Base-by-base conservation (phyloP, 495 filamentous ascomycete genomes). In the Penicillium daleae region DNA sequence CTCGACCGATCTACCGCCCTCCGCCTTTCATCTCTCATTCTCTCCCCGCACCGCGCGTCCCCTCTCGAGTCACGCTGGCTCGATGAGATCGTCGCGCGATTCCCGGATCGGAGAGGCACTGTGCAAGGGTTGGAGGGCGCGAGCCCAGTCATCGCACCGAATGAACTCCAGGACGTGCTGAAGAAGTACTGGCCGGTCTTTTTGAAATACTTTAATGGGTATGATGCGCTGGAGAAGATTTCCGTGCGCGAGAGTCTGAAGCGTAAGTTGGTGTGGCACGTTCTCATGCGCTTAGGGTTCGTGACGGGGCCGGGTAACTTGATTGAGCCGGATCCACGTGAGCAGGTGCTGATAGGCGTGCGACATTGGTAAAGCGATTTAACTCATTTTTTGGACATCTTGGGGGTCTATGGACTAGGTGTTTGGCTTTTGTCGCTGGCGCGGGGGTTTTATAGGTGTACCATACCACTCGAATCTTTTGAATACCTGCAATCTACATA, bases 161-260 rank as follows among this genome's bases (percentile, higher is more conserved):
- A 62, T 60, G 79, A 78, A 22, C 84, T 82, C 73, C 81, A 82
- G 42, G 74, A 74, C 33, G 83, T 90, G 40, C 78, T 85, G 31
- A 71, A 78, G 40, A 76, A 74, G 26, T 74, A 80, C 29, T 86
- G 85, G 82, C 83, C 84, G 6, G 74, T 71, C 8, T 78, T 87
- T 52, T 63, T 89, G 66, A 90, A 90, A 71, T 96, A 97, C 74
- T 91, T 97, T 64, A 93, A 98, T 75, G 95, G 95, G 2, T 80
- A 82, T 48, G 87, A 91, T 72, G 92, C 94, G 6, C 76, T 99
- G 40, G 95, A 99, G 78, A 89, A 93, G 72, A 90, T 98, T 68
- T 82, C 87, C 0, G 82, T 92, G 12, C 82, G 87, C 37, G 93
- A 98, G 78, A 87, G 87, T 10, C 80, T 96, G 77, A 96, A 93